phyloP scores from a whole-genome alignment of 108 stramenopile species.

The Stephanodiscus minutulus region DNA sequence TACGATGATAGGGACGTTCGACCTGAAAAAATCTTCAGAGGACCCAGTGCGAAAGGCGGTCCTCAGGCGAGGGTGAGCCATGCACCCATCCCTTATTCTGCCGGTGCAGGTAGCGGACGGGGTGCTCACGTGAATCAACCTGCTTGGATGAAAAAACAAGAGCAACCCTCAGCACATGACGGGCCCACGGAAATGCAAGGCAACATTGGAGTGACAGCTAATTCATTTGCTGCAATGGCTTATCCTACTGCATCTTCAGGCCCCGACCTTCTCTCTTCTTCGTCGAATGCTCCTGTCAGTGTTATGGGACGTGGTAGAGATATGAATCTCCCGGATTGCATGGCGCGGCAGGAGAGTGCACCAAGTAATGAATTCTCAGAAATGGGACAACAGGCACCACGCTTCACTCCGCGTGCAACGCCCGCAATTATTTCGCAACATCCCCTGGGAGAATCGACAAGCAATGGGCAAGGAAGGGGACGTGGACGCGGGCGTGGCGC shows the following conservation, averaged over 20 bases:
- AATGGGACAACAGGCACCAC: neutral
- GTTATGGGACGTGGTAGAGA: conserved; percentile 3
- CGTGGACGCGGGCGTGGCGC: conserved; percentile 12
- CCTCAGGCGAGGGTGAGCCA: neutral
- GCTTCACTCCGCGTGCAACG: neutral
- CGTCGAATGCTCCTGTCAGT: conserved; percentile 1
- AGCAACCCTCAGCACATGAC: conserved; percentile 1
- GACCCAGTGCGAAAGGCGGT: neutral
- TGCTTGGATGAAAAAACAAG: conserved; percentile 12
- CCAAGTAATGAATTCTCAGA: neutral
- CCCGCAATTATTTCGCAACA: neutral
- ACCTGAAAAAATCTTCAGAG: conserved; percentile 2
- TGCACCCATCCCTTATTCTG: neutral
- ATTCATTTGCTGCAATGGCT: neutral
- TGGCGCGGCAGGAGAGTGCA: conserved; percentile 9
- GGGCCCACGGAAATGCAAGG: neutral
- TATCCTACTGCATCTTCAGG: no score
- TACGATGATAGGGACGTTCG: neutral
- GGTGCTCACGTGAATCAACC: conserved; percentile 11
- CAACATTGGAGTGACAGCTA: neutral
- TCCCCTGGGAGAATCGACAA: neutral
- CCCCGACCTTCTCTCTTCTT: neutral
- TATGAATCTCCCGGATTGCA: conserved; percentile 11
- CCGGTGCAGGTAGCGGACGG: conserved; percentile 11
- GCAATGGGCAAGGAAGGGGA: neutral